Evolutionary conservation across 306 rosid genomes (phyloP).

Genomic region (Lathyrus oleraceus): DNA sequence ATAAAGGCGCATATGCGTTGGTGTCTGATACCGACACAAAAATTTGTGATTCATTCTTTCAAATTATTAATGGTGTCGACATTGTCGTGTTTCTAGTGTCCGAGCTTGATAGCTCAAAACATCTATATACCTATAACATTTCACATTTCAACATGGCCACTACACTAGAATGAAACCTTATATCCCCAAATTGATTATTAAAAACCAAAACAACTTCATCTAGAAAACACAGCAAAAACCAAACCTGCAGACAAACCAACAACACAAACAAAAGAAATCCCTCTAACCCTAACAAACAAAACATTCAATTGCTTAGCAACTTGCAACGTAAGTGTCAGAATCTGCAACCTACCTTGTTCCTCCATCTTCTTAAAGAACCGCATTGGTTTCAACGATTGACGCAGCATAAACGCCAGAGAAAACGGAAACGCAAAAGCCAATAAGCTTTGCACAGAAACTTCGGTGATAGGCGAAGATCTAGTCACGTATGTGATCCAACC

Average conservation of each 20-base stretch:
- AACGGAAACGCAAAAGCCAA: slow-evolving; percentile 77
- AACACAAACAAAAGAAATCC: slow-evolving; percentile 50
- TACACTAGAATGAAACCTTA: background rate
- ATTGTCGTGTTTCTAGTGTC: too few species aligned
- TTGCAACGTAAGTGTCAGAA: slow-evolving; percentile 52
- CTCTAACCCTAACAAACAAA: slow-evolving; percentile 58
- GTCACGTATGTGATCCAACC: slow-evolving; percentile 68
- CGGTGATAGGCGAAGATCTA: slow-evolving; percentile 39
- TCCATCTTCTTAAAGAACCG: slow-evolving; percentile 47
- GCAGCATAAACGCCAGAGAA: slow-evolving; percentile 66
- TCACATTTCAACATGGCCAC: background rate
- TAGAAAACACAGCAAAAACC: slow-evolving; percentile 43
- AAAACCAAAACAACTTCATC: slow-evolving; percentile 12
- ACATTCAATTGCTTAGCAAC: slow-evolving; percentile 62
- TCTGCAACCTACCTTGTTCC: slow-evolving; percentile 48
- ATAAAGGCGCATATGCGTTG: too few species aligned
- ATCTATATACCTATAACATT: slow-evolving; percentile 6
- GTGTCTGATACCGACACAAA: too few species aligned
- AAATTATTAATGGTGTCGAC: too few species aligned
- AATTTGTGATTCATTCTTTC: too few species aligned
- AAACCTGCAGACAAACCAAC: slow-evolving; percentile 55
- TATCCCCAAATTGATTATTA: background rate
- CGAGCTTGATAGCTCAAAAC: background rate
- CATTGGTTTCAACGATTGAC: slow-evolving; percentile 57
- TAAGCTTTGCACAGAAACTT: slow-evolving; percentile 64